Conservation (phyloP, 1,284 basidiomycete species). For the Cutaneotrichosporon sp. region DNA sequence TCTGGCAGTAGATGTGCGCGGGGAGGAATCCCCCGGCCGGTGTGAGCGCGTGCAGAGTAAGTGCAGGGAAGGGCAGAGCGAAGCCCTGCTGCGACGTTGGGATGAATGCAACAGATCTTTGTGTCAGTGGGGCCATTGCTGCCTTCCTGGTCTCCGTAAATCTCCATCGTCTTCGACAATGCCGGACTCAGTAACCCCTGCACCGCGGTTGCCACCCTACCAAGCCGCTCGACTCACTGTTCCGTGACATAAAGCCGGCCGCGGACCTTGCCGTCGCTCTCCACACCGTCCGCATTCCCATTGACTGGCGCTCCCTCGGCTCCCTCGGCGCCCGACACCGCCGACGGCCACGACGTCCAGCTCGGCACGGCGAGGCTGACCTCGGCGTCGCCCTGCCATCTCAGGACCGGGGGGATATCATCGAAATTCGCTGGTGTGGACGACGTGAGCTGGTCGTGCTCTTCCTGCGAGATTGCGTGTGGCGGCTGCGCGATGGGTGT, state of each 20-base stretch:
- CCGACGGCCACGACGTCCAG: conserved; percentile 50
- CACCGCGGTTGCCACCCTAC: too few relatives aligned
- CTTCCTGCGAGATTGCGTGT: conserved; percentile 58
- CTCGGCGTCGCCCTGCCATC: conserved; percentile 65
- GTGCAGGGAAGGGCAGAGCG: conserved; percentile 71
- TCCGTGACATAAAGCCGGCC: conserved; percentile 77
- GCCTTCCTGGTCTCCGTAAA: too few relatives aligned
- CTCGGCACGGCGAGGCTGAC: conserved; percentile 61
- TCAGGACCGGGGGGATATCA: conserved; percentile 72
- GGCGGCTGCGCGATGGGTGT: conserved; percentile 24
- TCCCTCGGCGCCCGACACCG: background rate
- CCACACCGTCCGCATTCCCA: background rate
- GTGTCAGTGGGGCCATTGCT: background rate
- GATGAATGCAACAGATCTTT: conserved; percentile 71
- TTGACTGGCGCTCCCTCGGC: too few relatives aligned
- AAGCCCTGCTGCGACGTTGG: conserved; percentile 59
- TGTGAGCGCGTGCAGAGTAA: conserved; percentile 83
- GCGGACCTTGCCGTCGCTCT: conserved; percentile 32
- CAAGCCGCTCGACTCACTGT: conserved; percentile 65
- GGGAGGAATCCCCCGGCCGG: conserved; percentile 52
- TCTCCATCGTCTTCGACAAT: too few relatives aligned
- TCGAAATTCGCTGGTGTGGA: conserved; percentile 75
- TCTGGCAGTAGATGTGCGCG: conserved; percentile 81
- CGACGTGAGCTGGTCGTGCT: conserved; percentile 61
- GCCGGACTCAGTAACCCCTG: too few relatives aligned